Base-by-base conservation (phyloP, 306 rosid species). In the Pterocarpus santalinus region DNA sequence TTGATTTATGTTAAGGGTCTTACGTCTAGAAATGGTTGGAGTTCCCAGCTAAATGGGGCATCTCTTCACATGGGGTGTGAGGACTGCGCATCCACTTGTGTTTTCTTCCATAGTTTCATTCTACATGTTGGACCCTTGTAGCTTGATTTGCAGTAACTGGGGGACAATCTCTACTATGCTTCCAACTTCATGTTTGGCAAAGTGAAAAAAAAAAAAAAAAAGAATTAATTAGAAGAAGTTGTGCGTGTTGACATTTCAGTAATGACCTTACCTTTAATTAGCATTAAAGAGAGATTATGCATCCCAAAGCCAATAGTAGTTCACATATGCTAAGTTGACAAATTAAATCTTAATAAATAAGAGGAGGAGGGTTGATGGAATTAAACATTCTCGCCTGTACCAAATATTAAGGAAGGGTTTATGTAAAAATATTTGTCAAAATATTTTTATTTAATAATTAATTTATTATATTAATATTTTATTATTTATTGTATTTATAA, bases 21-120 rank as follows among this genome's bases (percentile, higher is more conserved):
- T 70, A 65, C 85, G 76, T 73, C 69, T 76, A 4, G 33, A 35
- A 56, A 60, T 35, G 9, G 35, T 15, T 63, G 67, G 63, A 51
- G 58, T 34, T 72, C 80, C 76, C 83, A 66, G 76, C 72, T 1
- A 78, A 16, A 57, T 81, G 83, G 80, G 83, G 81, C 65, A 81
- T 85, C 85, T 81, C 57, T 75, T 79, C 89, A 79, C 86, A 79
- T 82, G 85, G 82, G 68, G 43, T 36, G 1, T 28, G 36, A 38
- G 15, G 7, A 7, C 5, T 55, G 22, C 15, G 39, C 49, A 64
- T 13, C 22, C 66, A 52, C 66, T 78, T 46, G 41, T 33, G 41
- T 49, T 43, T 49, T 79, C 44, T 56, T 78, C n/a, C 52, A 5
- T 14, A 32, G n/a, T 61, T 62, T 56, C 63, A 43, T 55, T 32